A percentile compares a stretch with the other conserved stretches of the same genome.
These are phyloP conservation scores for Fusarium graminum DNA, from an alignment of 2,329 filamentous ascomycete species.

Conservation along the genomic window DNA sequence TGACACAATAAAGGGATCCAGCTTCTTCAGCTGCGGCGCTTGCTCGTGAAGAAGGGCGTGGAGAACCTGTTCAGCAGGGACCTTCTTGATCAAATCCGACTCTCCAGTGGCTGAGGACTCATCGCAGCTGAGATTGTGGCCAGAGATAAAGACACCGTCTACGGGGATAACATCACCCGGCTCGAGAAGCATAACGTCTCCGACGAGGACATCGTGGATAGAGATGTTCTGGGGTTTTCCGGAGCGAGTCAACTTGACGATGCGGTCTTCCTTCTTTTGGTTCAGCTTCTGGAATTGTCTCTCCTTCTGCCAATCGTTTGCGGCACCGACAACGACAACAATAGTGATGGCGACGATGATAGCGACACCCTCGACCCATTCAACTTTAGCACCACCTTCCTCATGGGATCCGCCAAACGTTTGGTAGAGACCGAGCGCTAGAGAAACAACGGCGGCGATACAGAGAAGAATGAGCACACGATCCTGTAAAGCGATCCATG, in stretches of 20 bases:
- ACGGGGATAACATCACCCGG: slow-evolving; percentile 78
- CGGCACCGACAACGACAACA: slow-evolving; percentile 71
- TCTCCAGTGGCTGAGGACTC: slow-evolving; percentile 81
- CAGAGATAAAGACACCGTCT: slow-evolving; percentile 75
- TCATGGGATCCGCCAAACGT: slow-evolving; percentile 64
- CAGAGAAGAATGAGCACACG: slow-evolving; percentile 75
- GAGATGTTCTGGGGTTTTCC: slow-evolving; percentile 73
- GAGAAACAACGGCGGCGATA: slow-evolving; percentile 73
- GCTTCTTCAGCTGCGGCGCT: slow-evolving; percentile 60
- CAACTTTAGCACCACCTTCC: slow-evolving; percentile 62
- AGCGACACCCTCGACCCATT: slow-evolving; percentile 77
- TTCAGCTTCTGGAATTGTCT: slow-evolving; percentile 74
- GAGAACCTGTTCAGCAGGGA: slow-evolving; percentile 69
- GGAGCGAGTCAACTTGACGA: slow-evolving; percentile 75
- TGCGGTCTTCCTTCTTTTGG: slow-evolving; percentile 71
- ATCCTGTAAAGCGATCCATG: slow-evolving; percentile 78
- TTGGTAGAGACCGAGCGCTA: slow-evolving; percentile 76
- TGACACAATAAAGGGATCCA: slow-evolving; percentile 75
- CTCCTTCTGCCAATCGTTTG: slow-evolving; percentile 78
- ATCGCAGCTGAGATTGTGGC: slow-evolving; percentile 70
- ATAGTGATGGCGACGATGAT: slow-evolving; percentile 76
- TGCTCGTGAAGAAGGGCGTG: slow-evolving; percentile 60
- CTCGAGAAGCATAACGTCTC: slow-evolving; percentile 76
- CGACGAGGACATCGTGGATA: slow-evolving; percentile 75
- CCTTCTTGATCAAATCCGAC: slow-evolving; percentile 78